Conservation (phyloP, 2,329 filamentous ascomycete species). For the Verticillium albo-atrum region DNA sequence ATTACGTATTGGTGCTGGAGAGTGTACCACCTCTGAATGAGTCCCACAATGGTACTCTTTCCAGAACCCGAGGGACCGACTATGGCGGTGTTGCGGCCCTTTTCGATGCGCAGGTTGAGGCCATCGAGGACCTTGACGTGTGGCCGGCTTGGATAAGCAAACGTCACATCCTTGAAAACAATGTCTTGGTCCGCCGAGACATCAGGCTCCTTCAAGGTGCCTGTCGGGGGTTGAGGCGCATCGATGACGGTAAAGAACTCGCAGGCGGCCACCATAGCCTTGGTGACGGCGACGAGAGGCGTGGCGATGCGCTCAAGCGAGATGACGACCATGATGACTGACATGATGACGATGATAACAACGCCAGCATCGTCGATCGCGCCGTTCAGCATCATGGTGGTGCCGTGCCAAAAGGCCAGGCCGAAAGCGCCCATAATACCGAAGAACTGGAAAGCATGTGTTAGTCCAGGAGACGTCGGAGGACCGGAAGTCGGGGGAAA, state of each 20-base stretch:
- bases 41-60: constrained; percentile 69
- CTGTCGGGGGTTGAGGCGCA: constrained; percentile 33
- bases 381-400: constrained; percentile 42
- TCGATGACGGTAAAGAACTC: constrained; percentile 54
- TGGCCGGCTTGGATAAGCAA: constrained; percentile 66
- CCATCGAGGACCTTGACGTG: constrained; percentile 59
- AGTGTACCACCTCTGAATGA: constrained; percentile 70
- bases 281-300: constrained; percentile 53
- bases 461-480: constrained; percentile 1
- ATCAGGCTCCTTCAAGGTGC: constrained; percentile 29
- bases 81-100: constrained; percentile 67
- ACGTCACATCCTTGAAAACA: constrained; percentile 59
- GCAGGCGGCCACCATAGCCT: constrained; percentile 53
- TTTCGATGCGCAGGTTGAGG: constrained; percentile 52
- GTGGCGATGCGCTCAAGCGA: constrained; percentile 53
- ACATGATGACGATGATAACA: constrained; percentile 53
- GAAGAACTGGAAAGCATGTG: constrained; percentile 38
- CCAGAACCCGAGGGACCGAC: constrained; percentile 70
- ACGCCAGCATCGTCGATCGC: constrained; percentile 44
- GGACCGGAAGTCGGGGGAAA: constrained; percentile 7
- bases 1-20: constrained; percentile 49
- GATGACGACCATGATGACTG: constrained; percentile 53
- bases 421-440: constrained; percentile 48
- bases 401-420: constrained; percentile 60
- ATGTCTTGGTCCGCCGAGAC: constrained; percentile 34